A percentile compares a stretch with the other conserved stretches of the same genome.
Conservation (phyloP, 306 rosid species). For the Fragaria ananassa region DNA sequence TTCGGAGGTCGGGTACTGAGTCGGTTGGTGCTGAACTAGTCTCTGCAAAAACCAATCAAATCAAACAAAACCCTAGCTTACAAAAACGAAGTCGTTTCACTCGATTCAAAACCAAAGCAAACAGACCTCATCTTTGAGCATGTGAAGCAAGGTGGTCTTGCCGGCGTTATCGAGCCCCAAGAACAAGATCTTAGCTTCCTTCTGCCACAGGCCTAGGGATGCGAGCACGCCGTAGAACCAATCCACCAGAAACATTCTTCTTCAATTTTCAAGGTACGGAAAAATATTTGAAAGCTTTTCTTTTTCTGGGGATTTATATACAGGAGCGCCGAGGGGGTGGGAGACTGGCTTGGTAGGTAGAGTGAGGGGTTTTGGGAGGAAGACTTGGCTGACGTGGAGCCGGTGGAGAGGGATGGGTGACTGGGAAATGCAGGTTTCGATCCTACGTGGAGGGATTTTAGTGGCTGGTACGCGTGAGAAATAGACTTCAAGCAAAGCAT, state of each 20-base stretch:
- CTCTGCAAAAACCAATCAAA: constrained; percentile 41
- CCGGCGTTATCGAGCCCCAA: constrained; percentile 89
- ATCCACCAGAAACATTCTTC: constrained; percentile 63
- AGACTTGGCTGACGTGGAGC: background rate
- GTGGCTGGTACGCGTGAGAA: constrained; percentile 50
- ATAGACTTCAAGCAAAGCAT: too few relatives aligned
- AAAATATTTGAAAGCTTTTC: background rate
- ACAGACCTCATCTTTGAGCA: constrained; percentile 77
- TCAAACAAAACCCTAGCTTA: background rate
- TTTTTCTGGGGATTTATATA: background rate
- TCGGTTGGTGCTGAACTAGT: constrained; percentile 80
- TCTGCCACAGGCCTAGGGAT: constrained; percentile 70
- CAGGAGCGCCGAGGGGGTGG: background rate
- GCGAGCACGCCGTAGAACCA: constrained; percentile 84
- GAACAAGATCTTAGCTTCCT: constrained; percentile 84
- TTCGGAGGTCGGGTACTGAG: constrained; percentile 80
- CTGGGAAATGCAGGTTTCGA: constrained; percentile 33
- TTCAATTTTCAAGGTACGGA: too few relatives aligned
- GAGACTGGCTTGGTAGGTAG: constrained; percentile 42
- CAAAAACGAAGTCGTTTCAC: background rate
- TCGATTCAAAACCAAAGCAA: background rate
- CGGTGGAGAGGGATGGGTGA: background rate
- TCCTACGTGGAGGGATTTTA: constrained; percentile 37
- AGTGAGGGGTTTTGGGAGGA: background rate
- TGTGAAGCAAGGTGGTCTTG: constrained; percentile 84